phyloP scores from a whole-genome alignment of 2,329 filamentous ascomycete genomes.

The Apiospora koreana region DNA sequence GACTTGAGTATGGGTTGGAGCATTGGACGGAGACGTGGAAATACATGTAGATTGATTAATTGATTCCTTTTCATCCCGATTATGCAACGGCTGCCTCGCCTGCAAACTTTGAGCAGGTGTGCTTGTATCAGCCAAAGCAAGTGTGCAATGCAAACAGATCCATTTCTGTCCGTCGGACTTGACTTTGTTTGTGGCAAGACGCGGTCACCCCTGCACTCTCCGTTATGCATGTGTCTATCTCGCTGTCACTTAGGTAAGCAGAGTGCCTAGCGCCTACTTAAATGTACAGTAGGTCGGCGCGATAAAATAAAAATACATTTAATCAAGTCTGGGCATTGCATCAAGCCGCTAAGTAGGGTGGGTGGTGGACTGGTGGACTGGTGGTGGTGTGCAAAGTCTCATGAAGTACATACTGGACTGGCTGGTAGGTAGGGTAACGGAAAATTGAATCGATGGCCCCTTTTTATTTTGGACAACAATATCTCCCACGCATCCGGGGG shows the following conservation, averaged over 20 bases:
- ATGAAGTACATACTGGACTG: no score
- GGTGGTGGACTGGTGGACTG: background rate
- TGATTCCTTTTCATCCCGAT: background rate
- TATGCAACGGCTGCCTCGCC: background rate
- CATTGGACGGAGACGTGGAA: no score
- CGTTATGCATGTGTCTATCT: background rate
- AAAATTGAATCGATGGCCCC: slow-evolving; percentile 5
- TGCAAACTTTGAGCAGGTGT: background rate
- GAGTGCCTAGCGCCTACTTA: background rate
- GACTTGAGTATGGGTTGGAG: background rate
- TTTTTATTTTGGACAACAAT: background rate
- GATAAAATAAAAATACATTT: background rate
- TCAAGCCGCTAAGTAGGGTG: slow-evolving; percentile 1
- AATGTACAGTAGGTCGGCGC: background rate
- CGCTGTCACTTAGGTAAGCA: slow-evolving; percentile 7
- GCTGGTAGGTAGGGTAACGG: background rate
- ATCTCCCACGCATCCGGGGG: background rate
- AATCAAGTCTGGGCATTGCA: background rate
- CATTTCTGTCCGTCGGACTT: slow-evolving; percentile 6
- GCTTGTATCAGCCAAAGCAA: slow-evolving; percentile 10
- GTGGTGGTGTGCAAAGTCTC: background rate
- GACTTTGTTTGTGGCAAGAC: slow-evolving; percentile 8
- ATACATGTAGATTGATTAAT: background rate
- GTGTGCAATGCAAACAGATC: slow-evolving; percentile 7
- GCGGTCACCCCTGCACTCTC: background rate